Percentiles rank a stretch among this genome's conserved stretches.
Evolutionary conservation across 345 rosid genomes (phyloP).

Genomic region (Eucalyptus leucophloia): DNA sequence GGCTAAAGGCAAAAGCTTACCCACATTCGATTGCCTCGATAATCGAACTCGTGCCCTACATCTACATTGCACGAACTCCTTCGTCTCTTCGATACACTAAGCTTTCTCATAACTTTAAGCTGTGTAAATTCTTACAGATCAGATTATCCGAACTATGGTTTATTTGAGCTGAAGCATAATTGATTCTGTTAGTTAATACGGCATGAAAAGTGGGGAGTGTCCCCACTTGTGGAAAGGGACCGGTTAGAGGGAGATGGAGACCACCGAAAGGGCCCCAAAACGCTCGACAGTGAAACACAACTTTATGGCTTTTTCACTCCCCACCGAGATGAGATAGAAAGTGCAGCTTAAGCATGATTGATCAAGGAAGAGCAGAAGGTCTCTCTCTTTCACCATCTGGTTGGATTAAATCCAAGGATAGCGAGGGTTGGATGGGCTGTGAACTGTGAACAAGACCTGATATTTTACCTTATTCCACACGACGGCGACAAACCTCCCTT

Average conservation of each 20-base stretch:
- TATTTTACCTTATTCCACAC: background rate
- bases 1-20: background rate
- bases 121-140: background rate
- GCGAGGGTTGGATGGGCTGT: background rate
- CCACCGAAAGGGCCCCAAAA: background rate
- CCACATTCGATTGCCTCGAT: background rate
- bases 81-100: background rate
- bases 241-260: background rate
- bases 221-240: background rate
- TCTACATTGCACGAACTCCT: background rate
- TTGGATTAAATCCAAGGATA: background rate
- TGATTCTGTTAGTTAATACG: background rate
- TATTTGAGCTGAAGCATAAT: background rate
- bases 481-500: background rate
- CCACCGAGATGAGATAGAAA: background rate
- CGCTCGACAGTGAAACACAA: background rate
- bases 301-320: background rate
- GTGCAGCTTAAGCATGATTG: background rate
- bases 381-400: background rate
- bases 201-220: background rate
- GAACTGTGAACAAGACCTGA: background rate
- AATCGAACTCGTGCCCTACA: background rate
- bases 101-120: background rate
- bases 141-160: background rate
- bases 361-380: background rate